Evolutionary conservation across 2,329 filamentous ascomycete genomes (phyloP), one percentile per base, ranked within the genome.

Genomic region (Fusarium metavorans): DNA sequence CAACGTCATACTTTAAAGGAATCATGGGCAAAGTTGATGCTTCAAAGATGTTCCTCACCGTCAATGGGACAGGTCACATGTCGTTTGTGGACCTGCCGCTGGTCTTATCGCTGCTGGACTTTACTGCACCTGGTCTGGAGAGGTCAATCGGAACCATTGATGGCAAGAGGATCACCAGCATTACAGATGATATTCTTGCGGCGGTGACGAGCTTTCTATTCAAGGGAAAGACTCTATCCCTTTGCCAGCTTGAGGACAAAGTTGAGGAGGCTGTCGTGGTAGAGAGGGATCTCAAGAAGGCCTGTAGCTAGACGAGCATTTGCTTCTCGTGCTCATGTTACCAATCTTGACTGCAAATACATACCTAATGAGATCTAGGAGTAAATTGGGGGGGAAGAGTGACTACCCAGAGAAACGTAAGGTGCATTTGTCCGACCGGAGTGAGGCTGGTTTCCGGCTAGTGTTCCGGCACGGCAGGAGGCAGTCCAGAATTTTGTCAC

Each of bases 41-140:
- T 8, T 30, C 52, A 41, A 70, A 70, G 57, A 61, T 64, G 70
- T 43, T 66, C 13, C 14, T 70, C 14, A 56, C 27, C 27, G 32
- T 69, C 13, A 39, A 69, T 18, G 66, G 52, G 30, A 68, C 66
- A 13, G 32, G 16, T 39, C 70, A 72, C 54, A 18, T 63, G 56
- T 62, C 70, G n/a, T 72, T 69, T 57, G 25, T 56, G 10, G 70
- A 72, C 54, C 6, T 67, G 13, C 67, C 70, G 14, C 45, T 72
- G 32, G 25, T 72, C 75, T 20, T 79, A 71, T 63, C 64, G 11
- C 30, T 70, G 35, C 43, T 50, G 6, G 25, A 59, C 45, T 58
- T 66, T 37, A 4, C 66, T 14, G 48, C 67, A 32, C 57, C 67
- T 5, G 30, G 50, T 27, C 25, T 50, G 23, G n/a, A 62, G 18